Evolutionary conservation across 73 alveolate genomes (phyloP), one percentile per base, ranked within the genome.

Genomic region (Urostyla sp.): DNA sequence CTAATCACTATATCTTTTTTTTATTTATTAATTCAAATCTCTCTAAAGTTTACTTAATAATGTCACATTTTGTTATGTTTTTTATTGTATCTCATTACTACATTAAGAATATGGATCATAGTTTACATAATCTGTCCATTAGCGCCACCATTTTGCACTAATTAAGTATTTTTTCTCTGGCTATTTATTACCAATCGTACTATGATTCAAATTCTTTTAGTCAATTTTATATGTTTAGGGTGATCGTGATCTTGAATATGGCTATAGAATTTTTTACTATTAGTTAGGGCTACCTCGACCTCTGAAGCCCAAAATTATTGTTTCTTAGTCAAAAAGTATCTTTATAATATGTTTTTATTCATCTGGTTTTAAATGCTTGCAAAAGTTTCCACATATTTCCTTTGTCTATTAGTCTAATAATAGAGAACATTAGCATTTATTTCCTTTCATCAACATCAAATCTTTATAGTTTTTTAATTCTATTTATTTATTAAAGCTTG

Each of bases 81-180:
- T 7, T 49, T 13, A 7, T 5, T 7, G 7, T 49, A 24, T 7
- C 60, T 49, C 5, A 7, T 16, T 16, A 24, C 21, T 49, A 24
- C 15, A 11, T 40, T 40, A 15, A 15, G 15, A 15, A 11, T 15
- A 7, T 10, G 67, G 61, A 20, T 73, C 75, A 51, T 52, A 73
- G 27, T 73, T 73, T 1, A 51, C 85, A 53, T 50, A 73, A 27
- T 73, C 85, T 20, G 75, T 20, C 85, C 85, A 73, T n/a, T 8
- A 21, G 30, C 85, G 50, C 85, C 85, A 73, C 85, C 85, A 73
- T 51, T 73, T 73, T 38, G 85, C 85, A 51, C 50, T 50, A 1
- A 73, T 54, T 4, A 73, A n/a, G 24, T 73, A 73, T 54, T 34
- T 73, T 36, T 73, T 73, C 46, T 73, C 73, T 1, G 32, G 61